These are phyloP conservation scores for Pythium coloratum DNA, from an alignment of 352 stramenopile genomes.

Conservation along the genomic window DNA sequence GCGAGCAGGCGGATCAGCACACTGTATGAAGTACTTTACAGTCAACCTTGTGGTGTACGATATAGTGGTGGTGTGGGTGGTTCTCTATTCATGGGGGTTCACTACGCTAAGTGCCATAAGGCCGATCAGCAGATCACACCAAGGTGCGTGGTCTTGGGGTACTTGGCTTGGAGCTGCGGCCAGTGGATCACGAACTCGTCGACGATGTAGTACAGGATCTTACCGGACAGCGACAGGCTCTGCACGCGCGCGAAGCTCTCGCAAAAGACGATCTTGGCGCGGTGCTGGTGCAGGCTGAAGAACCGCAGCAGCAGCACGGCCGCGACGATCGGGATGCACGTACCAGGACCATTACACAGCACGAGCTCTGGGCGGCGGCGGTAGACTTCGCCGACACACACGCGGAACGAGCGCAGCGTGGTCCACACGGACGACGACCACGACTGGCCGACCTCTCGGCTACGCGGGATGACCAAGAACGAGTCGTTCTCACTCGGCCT, in stretches of 20 bases:
- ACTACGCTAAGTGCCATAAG: neutral
- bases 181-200: constrained; percentile 96
- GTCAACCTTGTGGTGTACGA: no score
- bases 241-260: constrained; percentile 94
- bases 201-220: constrained; percentile 91
- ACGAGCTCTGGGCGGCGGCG: constrained; percentile 81
- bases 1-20: no score
- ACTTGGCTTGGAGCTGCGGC: constrained; percentile 84
- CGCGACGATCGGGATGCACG: constrained; percentile 92
- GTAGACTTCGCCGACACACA: constrained; percentile 78
- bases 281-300: constrained; percentile 50
- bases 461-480: constrained; percentile 88
- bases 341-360: constrained; percentile 94
- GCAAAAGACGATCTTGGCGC: constrained; percentile 91
- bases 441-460: constrained; percentile 93
- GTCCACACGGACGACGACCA: constrained; percentile 89
- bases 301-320: constrained; percentile 85
- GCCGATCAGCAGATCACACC: constrained; percentile 78
- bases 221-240: constrained; percentile 92
- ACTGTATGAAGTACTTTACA: no score
- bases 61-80: neutral
- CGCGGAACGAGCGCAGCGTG: constrained; percentile 78
- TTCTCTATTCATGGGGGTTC: neutral
- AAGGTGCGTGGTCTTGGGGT: constrained; percentile 84
- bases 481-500: constrained; percentile 34